A percentile compares a stretch with the other conserved stretches of the same genome.
Conservation (phyloP, 2,329 filamentous ascomycete species). For the Hortaea werneckii region DNA sequence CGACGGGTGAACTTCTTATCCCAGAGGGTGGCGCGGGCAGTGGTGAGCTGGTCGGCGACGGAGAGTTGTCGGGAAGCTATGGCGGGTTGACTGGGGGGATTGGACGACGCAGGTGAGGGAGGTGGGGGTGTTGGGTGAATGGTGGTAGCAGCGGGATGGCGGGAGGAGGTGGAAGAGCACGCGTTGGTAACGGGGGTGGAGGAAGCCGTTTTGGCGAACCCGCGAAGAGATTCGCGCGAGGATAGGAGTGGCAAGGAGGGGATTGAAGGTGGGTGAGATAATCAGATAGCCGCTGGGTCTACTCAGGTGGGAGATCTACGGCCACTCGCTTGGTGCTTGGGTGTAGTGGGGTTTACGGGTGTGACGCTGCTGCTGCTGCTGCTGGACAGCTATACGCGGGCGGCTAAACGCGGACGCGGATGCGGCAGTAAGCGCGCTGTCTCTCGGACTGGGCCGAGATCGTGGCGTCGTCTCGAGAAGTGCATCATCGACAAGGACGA, state of each 20-base stretch:
- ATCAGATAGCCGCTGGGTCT: too few species aligned
- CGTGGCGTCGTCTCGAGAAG: background rate
- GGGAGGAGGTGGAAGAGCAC: slow-evolving; percentile 5
- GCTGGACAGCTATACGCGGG: background rate
- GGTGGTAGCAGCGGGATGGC: background rate
- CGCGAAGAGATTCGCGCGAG: background rate
- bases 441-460: background rate
- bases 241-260: background rate
- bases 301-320: too few species aligned
- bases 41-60: slow-evolving; percentile 36
- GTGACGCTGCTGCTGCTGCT: too few species aligned
- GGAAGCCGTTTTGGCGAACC: slow-evolving; percentile 9
- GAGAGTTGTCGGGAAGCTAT: slow-evolving; percentile 5
- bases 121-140: background rate
- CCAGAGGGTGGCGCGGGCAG: slow-evolving; percentile 41
- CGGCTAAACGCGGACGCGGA: background rate
- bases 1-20: slow-evolving; percentile 36
- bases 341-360: too few species aligned
- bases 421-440: background rate
- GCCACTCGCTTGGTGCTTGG: too few species aligned
- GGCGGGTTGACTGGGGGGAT: slow-evolving; percentile 1
- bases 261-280: background rate
- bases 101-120: background rate
- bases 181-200: slow-evolving; percentile 7
- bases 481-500: background rate